Percentiles rank a stretch among this genome's conserved stretches.
These are phyloP conservation scores for Fraxinus latifolia DNA, from an alignment of 305 asterid species.

Conservation along the genomic window DNA sequence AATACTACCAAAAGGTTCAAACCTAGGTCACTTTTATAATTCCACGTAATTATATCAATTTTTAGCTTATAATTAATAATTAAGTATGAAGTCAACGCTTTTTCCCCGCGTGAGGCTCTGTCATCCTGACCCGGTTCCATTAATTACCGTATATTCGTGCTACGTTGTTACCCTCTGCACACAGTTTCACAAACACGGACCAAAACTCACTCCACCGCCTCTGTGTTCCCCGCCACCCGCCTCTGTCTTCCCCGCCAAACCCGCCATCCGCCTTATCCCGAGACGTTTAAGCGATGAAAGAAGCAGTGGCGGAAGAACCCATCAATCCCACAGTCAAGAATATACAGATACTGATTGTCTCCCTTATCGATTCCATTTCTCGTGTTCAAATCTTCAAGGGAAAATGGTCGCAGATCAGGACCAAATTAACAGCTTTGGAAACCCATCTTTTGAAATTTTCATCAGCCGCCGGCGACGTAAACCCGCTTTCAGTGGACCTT, in stretches of 20 bases:
- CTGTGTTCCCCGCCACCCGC: background rate
- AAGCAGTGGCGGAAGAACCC: constrained; percentile 25
- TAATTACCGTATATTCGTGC: constrained; percentile 14
- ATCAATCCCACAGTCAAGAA: constrained; percentile 7
- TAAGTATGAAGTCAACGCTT: constrained; percentile 27
- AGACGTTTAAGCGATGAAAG: constrained; percentile 41
- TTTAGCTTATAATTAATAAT: background rate
- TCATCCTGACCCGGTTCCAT: constrained; percentile 1
- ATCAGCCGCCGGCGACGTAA: constrained; percentile 22
- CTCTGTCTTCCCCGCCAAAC: background rate
- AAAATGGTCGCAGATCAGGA: constrained; percentile 59
- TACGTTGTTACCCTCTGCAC: constrained; percentile 18
- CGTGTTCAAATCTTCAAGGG: constrained; percentile 55
- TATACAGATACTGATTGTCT: constrained; percentile 31
- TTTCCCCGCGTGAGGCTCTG: constrained; percentile 16
- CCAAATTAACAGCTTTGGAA: constrained; percentile 56
- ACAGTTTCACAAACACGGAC: background rate
- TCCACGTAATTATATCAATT: background rate
- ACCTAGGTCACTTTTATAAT: background rate
- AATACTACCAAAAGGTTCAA: background rate
- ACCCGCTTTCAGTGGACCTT: constrained; percentile 54
- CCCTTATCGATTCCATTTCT: constrained; percentile 44
- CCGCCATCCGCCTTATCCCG: background rate
- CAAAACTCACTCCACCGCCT: background rate
- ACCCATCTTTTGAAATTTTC: constrained; percentile 45